Base-by-base conservation (phyloP, 1,284 basidiomycete genomes). In the Puccinia triticina region DNA sequence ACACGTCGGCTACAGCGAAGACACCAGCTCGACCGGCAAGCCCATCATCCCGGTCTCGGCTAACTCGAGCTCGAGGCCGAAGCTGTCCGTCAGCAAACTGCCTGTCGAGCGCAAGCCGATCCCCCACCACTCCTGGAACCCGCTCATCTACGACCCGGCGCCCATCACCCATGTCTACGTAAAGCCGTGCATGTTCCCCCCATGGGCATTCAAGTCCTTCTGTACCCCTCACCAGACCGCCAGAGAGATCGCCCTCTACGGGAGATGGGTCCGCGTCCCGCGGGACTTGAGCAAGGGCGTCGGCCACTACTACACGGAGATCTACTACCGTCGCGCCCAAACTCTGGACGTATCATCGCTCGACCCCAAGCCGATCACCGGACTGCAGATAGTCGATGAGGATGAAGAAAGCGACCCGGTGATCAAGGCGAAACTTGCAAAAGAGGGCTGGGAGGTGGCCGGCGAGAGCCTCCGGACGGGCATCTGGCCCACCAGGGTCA, bases 121-220 rank as follows among this genome's bases (percentile, higher is more conserved):
- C 8, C 79, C 79, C n/a, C 37, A 55, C 37, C 79, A 81, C 34
- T 23, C 50, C 23, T 81, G 79, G 79, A 81, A 81, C 59, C 79
- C 79, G 18, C 43, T 81, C 14, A 40, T 81, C 26, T 64, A 55
- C 46, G 79, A 81, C 57, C 79, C 71, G 26, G 67, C 79, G 0
- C 79, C 79, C 11, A 71, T 81, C 71, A 81, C 79, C 14, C 79
- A 81, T 59, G 57, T 81, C 16, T 61, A 16, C 34, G 59, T 81
- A 55, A 73, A 81, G 34, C 43, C 79, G 7, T 81, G 79, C 46
- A 81, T 81, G 79, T 81, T 81, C 59, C 79, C 79, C 40, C 79
- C 79, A 10, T 81, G 79, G 79, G 71, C 71, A 8, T 81, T 81
- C 48, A 40, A 37, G 2, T 21, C 57, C n/a, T 66, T 81, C 43